Base-by-base conservation (phyloP, 805 yeast species). In the Lachancea meyersii region DNA sequence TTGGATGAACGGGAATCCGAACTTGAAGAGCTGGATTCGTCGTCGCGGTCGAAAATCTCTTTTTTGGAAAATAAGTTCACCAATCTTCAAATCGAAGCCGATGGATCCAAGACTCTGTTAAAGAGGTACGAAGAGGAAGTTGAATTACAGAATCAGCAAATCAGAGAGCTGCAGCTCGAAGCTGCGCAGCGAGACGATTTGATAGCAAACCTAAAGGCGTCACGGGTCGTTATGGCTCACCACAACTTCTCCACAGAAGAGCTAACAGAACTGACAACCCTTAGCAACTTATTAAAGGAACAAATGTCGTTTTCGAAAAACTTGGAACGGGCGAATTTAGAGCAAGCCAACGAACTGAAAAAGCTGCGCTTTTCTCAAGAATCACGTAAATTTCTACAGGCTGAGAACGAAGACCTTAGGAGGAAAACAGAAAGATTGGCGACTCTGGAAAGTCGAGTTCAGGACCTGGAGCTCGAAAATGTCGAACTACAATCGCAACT, bases 341-440 rank as follows among this genome's bases (percentile, higher is more conserved):
- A 70, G 6, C 78, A 81, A 53, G 64, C 76, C 18, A 73, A 70
- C 46, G 72, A 76, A 31, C 68, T 82, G 44, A 71, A 71, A 47
- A 64, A 67, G 8, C 63, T 77, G 19, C 74, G 75, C 21, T 47
- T 51, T 18, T 14, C 47, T 2, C 51, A 41, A 16, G 61, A 60
- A 8, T 51, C 58, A 1, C 48, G 43, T 8, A 33, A 46, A 10
- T 59, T 57, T 38, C 54, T 60, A 55, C 53, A 53, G 45, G 24
- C 24, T 6, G 63, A 54, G 50, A 60, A 53, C 48, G 58, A 46
- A 40, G 51, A 36, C 38, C 37, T 47, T 61, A 73, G 46, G 68
- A 69, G 45, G 66, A 75, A 46, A 58, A 56, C 80, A 26, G 54
- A 60, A 18, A 59, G 64, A 8, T 54, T 73, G 35, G 75, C 73